A percentile compares a stretch with the other conserved stretches of the same genome.
phyloP scores from a whole-genome alignment of 2,329 filamentous ascomycete species.

The Mollisiaceae sp. region DNA sequence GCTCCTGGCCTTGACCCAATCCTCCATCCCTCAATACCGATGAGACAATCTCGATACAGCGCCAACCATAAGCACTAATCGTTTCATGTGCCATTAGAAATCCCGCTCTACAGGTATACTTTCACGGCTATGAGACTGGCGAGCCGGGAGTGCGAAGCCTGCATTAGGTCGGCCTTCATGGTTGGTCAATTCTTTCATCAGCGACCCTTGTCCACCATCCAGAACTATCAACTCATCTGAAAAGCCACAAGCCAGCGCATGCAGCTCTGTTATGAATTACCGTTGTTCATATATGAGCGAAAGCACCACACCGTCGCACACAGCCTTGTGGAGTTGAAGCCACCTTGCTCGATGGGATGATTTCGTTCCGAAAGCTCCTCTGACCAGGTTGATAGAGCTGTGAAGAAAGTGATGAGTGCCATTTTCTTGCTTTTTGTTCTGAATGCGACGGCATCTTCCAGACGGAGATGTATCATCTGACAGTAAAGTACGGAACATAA shows the following conservation, averaged over 20 bases:
- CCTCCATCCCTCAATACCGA: background rate
- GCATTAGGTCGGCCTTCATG: background rate
- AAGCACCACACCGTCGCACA: background rate
- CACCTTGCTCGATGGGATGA: background rate
- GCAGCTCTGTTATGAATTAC: background rate
- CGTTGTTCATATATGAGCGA: background rate
- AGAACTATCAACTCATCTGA: constrained; percentile 8
- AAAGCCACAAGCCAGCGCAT: constrained; percentile 4
- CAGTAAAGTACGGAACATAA: background rate
- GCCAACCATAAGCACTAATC: constrained; percentile 16
- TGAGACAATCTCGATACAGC: constrained; percentile 3
- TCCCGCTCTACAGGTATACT: constrained; percentile 10
- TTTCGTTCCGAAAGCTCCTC: background rate
- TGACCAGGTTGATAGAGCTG: background rate
- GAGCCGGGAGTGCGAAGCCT: constrained; percentile 4
- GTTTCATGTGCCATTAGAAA: constrained; percentile 23
- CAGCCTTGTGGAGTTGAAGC: constrained; percentile 8
- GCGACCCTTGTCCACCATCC: background rate
- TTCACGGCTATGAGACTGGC: constrained; percentile 18
- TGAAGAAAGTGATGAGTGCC: background rate
- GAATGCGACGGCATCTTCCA: background rate
- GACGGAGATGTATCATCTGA: constrained; percentile 5
- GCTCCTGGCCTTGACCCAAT: background rate
- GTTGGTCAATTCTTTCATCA: background rate
- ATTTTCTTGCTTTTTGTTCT: background rate